These are phyloP conservation scores for Fusarium torulosum DNA, from an alignment of 2,329 filamentous ascomycete species.

Conservation along the genomic window DNA sequence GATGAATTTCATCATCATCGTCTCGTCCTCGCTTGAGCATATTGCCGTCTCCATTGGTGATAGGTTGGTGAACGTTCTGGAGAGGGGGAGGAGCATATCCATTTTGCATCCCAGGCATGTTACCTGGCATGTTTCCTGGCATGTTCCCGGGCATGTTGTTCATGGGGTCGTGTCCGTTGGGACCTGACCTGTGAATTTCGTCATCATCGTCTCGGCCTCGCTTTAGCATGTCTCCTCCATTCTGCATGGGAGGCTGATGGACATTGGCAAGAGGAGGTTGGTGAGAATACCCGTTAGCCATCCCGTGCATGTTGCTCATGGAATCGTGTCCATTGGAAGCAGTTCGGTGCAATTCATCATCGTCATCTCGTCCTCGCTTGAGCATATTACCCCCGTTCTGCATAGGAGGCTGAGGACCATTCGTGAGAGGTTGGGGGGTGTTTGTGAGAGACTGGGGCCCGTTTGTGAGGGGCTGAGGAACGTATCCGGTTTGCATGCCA, in stretches of 20 bases:
- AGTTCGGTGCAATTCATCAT: conserved; percentile 70
- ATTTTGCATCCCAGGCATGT: conserved; percentile 69
- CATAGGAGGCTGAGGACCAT: conserved; percentile 49
- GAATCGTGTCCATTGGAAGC: conserved; percentile 78
- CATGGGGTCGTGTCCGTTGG: conserved; percentile 78
- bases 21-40: conserved; percentile 63
- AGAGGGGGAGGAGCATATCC: conserved; percentile 74
- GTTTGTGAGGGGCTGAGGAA: conserved; percentile 24
- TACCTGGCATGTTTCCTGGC: conserved; percentile 66
- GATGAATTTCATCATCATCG: conserved; percentile 63
- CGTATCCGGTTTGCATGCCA: conserved; percentile 25
- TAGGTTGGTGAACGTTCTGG: conserved; percentile 26
- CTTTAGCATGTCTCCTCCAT: conserved; percentile 67
- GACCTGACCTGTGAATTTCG: conserved; percentile 67
- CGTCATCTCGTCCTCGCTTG: conserved; percentile 68
- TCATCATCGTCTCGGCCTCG: conserved; percentile 71
- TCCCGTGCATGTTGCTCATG: conserved; percentile 68
- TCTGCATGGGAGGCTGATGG: conserved; percentile 61
- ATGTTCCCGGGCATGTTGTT: conserved; percentile 71
- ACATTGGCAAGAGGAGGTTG: conserved; percentile 61
- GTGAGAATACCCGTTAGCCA: conserved; percentile 73
- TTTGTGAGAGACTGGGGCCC: conserved; percentile 36
- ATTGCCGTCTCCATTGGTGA: conserved; percentile 70
- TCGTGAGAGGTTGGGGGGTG: conserved; percentile 24
- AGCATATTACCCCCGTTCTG: conserved; percentile 72